These are phyloP conservation scores for Akanthomyces dipterigenus DNA, from an alignment of 2,329 filamentous ascomycete genomes.

Conservation along the genomic window DNA sequence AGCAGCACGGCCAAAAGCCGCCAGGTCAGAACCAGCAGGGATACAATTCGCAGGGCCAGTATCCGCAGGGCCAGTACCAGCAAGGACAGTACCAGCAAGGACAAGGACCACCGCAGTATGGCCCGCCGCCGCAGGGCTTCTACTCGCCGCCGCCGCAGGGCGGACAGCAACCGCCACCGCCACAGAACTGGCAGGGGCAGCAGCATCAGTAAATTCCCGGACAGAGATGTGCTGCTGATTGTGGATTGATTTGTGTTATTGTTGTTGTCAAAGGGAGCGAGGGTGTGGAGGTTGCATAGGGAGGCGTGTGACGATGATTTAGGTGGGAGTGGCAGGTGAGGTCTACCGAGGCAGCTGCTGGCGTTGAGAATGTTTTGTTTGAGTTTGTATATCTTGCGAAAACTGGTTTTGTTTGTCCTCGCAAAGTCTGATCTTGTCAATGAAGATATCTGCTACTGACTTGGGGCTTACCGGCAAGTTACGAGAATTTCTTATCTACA, in stretches of 20 bases:
- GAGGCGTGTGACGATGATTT: not conserved
- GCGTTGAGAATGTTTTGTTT: not conserved
- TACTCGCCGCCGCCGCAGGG: constrained; percentile 10
- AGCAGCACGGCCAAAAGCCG: constrained; percentile 22
- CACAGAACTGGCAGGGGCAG: constrained; percentile 2
- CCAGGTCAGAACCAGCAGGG: constrained; percentile 26
- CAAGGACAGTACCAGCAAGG: not conserved
- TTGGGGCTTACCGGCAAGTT: not conserved
- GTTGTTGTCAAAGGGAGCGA: not conserved
- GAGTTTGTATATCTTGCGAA: not conserved
- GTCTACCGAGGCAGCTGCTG: not conserved
- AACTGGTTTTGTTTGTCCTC: not conserved
- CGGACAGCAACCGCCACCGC: constrained; percentile 2
- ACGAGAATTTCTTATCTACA: not conserved
- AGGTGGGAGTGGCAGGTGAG: not conserved
- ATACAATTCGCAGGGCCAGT: constrained; percentile 17
- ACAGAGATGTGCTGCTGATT: not conserved
- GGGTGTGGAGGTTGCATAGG: not conserved
- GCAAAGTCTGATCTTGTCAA: not conserved
- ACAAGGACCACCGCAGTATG: not conserved
- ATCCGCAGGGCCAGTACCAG: not conserved
- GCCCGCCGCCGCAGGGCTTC: not conserved
- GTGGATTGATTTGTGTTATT: not conserved
- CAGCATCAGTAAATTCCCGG: constrained; percentile 11
- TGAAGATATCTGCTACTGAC: not conserved